Evolutionary conservation across 139 green algal species (phyloP), one percentile per base, ranked within the genome.

Genomic region (Ulvella scutata): DNA sequence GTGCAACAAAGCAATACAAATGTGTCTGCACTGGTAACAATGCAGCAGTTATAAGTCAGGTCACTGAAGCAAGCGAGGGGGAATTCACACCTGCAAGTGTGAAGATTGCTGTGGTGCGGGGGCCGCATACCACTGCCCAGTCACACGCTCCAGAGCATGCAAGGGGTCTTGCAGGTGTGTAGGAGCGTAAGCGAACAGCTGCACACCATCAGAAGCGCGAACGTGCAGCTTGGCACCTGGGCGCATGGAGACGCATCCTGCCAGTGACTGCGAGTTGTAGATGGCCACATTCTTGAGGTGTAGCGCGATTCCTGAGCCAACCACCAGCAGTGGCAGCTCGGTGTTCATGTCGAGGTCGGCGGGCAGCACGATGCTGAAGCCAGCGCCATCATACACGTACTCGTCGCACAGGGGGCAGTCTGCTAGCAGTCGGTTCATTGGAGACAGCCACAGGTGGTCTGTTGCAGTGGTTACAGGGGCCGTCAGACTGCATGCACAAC

Each of bases 371-470:
- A 95, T 75, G 0, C 83, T 62, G 39, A 85, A 75, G 35, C 87
- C 82, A 26, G 33, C 74, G 38, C 90, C 92, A 73, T 98, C 86
- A 74, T 93, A 96, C 36, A 89, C 77, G 61, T 85, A 90, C 28
- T 79, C 33, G 13, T 75, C 80, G 33, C 35, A 38, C 23, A 36
- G 38, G 3, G 86, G 86, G 1, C 73, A 61, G 73, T 98, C 93
- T 37, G 92, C 93, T 67, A 97, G 79, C 39, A 98, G 76, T 2
- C 95, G 83, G 17, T 82, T 82, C 29, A 92, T 81, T 3, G 93
- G 92, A 26, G 82, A 91, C 4, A 98, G 86, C 85, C 85, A 96
- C 59, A 95, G 33, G 75, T 95, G 88, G 4, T 72, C 74, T 4
- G 75, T 33, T 51, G 85, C 87, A 10, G 72, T 39, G 59, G 33